Percentiles rank a stretch among this genome's conserved stretches.
phyloP scores from a whole-genome alignment of 2,329 filamentous ascomycete species.

The Incumbomyces delicatus region DNA sequence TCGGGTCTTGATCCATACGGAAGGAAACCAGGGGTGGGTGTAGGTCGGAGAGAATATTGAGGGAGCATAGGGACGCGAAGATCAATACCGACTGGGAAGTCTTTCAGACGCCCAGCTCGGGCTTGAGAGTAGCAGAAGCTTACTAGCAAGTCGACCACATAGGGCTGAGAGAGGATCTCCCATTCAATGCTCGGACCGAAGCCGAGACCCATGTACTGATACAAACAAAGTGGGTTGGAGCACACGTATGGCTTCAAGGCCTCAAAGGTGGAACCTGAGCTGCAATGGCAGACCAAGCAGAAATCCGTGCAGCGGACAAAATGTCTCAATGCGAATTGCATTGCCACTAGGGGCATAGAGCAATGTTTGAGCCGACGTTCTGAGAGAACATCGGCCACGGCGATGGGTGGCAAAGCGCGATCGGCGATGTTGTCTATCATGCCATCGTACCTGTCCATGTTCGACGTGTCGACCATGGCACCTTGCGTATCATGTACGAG shows the following conservation, averaged over 20 bases:
- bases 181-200: constrained; percentile 79
- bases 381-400: constrained; percentile 43
- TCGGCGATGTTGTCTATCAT: constrained; percentile 7
- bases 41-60: neutral
- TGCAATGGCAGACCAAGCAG: constrained; percentile 74
- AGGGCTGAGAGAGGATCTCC: constrained; percentile 68
- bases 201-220: constrained; percentile 78
- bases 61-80: constrained; percentile 39
- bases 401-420: constrained; percentile 32
- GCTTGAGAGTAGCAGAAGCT: constrained; percentile 67
- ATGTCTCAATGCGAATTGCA: constrained; percentile 69
- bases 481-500: constrained; percentile 43
- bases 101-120: constrained; percentile 29
- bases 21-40: neutral
- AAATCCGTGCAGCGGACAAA: constrained; percentile 75
- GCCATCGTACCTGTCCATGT: constrained; percentile 8
- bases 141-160: constrained; percentile 73
- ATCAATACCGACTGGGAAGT: constrained; percentile 49
- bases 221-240: constrained; percentile 63
- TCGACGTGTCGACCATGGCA: neutral
- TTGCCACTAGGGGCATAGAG: constrained; percentile 50
- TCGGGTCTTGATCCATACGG: neutral
- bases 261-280: constrained; percentile 51
- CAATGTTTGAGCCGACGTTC: constrained; percentile 25
- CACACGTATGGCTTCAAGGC: constrained; percentile 59